Evolutionary conservation across 306 rosid species (phyloP).

Genomic region (Acacia acuminata): DNA sequence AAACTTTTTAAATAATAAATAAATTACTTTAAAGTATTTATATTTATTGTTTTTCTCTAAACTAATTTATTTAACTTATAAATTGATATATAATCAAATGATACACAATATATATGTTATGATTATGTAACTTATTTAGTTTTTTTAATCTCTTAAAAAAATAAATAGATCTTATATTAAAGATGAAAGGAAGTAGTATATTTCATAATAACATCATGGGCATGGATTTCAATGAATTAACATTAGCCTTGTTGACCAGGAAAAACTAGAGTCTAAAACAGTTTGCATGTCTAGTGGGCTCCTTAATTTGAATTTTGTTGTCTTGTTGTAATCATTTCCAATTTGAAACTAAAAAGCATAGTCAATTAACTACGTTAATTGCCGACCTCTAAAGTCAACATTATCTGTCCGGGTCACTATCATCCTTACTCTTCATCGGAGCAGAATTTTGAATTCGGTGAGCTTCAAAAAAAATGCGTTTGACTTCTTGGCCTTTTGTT

Average conservation of each 20-base stretch:
- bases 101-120: no score
- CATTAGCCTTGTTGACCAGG: background rate
- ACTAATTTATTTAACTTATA: no score
- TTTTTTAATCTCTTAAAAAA: no score
- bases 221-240: background rate
- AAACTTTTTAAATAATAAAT: no score
- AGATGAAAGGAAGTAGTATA: no score
- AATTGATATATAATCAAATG: no score
- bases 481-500: background rate
- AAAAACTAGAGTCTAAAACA: background rate
- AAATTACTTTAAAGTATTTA: no score
- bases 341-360: background rate
- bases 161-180: no score
- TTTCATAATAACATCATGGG: no score
- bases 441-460: background rate
- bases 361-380: background rate
- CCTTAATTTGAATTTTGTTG: background rate
- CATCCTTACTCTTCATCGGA: background rate
- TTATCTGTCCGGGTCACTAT: background rate
- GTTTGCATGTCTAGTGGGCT: background rate
- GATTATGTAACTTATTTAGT: no score
- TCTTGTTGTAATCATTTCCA: background rate
- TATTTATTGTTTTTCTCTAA: no score
- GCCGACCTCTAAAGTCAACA: background rate
- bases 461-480: background rate